These are phyloP conservation scores for Limonomyces culmigenus DNA, from an alignment of 1,284 basidiomycete genomes.

Conservation along the genomic window DNA sequence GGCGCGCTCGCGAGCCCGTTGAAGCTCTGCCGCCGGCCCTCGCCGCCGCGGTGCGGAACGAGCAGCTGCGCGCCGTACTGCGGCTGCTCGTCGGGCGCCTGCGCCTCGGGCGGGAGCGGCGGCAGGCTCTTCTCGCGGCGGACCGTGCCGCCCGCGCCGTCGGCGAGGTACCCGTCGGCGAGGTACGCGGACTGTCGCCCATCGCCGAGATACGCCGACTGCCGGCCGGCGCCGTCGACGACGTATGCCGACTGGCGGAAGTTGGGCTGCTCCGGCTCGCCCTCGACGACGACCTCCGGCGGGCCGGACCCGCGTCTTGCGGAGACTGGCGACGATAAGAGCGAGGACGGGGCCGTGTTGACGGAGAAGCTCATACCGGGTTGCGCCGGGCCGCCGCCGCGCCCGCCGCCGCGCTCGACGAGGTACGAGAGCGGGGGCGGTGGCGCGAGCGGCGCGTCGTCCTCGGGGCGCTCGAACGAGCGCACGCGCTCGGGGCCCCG, in stretches of 20 bases:
- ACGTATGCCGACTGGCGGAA: too few species aligned
- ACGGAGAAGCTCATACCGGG: conserved; percentile 36
- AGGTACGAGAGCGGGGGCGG: conserved; percentile 77
- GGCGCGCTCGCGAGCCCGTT: conserved; percentile 41
- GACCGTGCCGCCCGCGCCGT: conserved; percentile 15
- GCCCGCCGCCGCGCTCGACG: conserved; percentile 44
- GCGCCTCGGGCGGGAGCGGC: conserved; percentile 57
- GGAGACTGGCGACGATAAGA: conserved; percentile 55
- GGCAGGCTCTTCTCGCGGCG: conserved; percentile 61
- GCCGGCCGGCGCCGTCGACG: too few species aligned
- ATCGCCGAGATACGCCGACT: too few species aligned
- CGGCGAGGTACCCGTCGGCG: too few species aligned
- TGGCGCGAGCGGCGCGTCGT: conserved; percentile 62
- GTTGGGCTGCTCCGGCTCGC: too few species aligned
- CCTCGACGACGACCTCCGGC: too few species aligned
- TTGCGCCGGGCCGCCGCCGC: conserved; percentile 32
- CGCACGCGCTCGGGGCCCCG: conserved; percentile 15
- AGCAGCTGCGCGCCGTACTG: not conserved
- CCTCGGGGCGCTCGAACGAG: conserved; percentile 31
- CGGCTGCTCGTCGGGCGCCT: too few species aligned
- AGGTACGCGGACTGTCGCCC: too few species aligned
- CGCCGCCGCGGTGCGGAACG: conserved; percentile 25
- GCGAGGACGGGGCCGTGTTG: conserved; percentile 53
- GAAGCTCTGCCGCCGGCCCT: conserved; percentile 57
- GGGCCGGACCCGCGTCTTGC: conserved; percentile 40